Conservation (phyloP, 148 eudicot genomes). For the Fallopia convolvulus region DNA sequence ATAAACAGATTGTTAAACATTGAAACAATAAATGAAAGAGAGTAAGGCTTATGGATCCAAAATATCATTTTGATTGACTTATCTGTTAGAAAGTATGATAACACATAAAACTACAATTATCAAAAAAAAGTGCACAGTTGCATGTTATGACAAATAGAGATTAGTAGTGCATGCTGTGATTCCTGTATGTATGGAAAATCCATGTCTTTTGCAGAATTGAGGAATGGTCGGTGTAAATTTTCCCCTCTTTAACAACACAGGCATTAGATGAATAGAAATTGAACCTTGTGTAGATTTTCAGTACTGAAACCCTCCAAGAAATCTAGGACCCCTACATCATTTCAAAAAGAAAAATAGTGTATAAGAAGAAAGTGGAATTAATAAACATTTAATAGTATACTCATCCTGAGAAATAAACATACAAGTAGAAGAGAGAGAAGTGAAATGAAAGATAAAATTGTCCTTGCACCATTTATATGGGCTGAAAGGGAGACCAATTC, state of each 20-base stretch:
- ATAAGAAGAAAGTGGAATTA: slow-evolving; percentile 3
- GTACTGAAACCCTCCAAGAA: slow-evolving; percentile 50
- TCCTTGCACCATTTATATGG: slow-evolving; percentile 37
- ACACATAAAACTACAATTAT: background rate
- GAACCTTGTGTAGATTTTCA: slow-evolving; percentile 54
- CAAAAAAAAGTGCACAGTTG: background rate
- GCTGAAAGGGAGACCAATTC: slow-evolving; percentile 48
- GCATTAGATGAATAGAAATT: background rate
- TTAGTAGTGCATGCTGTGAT: background rate
- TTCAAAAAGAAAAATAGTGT: background rate
- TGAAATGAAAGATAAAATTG: background rate
- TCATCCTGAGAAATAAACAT: background rate
- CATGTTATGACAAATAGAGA: background rate
- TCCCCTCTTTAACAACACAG: background rate
- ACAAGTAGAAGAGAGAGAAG: background rate
- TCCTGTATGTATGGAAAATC: background rate
- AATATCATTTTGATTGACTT: background rate
- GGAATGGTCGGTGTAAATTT: background rate
- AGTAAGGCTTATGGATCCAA: background rate
- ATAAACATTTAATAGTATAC: background rate
- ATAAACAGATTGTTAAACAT: background rate
- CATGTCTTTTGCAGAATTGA: background rate
- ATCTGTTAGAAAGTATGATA: background rate
- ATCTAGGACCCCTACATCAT: slow-evolving; percentile 46
- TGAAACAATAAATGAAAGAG: background rate